Evolutionary conservation across 352 stramenopile genomes (phyloP).

Genomic region (Bremia lactucae): DNA sequence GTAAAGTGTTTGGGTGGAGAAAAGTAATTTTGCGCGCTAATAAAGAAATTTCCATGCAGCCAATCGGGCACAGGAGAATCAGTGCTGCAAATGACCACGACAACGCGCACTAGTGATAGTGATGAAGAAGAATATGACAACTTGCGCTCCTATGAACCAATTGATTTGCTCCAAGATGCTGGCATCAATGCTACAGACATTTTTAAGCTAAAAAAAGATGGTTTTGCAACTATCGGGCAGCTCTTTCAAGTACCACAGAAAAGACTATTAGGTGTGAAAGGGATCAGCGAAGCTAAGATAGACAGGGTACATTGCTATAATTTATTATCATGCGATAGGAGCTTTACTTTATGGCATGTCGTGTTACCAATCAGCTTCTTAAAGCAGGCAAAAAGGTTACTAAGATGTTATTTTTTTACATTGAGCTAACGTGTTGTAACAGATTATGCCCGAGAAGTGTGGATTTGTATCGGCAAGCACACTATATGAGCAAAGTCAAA

Average conservation of each 20-base stretch:
- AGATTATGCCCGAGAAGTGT: slow-evolving; percentile 66
- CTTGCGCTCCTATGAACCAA: slow-evolving; percentile 53
- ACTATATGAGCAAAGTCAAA: slow-evolving; percentile 59
- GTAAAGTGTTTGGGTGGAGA: no score
- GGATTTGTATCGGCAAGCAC: slow-evolving; percentile 62
- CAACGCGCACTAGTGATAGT: slow-evolving; percentile 23
- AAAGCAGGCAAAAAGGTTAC: slow-evolving; percentile 57
- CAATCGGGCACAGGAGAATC: slow-evolving; percentile 12
- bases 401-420: neutral
- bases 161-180: slow-evolving; percentile 62
- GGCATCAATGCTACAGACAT: slow-evolving; percentile 73
- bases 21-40: no score
- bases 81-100: slow-evolving; percentile 17
- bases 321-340: neutral
- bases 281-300: slow-evolving; percentile 83
- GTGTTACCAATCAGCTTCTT: slow-evolving; percentile 36
- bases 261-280: slow-evolving; percentile 68
- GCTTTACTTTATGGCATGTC: neutral
- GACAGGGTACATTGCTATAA: slow-evolving; percentile 43
- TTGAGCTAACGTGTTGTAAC: neutral
- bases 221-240: slow-evolving; percentile 71
- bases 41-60: slow-evolving; percentile 6
- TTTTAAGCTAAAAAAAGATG: slow-evolving; percentile 64
- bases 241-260: slow-evolving; percentile 70
- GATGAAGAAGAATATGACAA: slow-evolving; percentile 51